These are phyloP conservation scores for Alternaria atra DNA, from an alignment of 2,329 filamentous ascomycete genomes.

Conservation along the genomic window DNA sequence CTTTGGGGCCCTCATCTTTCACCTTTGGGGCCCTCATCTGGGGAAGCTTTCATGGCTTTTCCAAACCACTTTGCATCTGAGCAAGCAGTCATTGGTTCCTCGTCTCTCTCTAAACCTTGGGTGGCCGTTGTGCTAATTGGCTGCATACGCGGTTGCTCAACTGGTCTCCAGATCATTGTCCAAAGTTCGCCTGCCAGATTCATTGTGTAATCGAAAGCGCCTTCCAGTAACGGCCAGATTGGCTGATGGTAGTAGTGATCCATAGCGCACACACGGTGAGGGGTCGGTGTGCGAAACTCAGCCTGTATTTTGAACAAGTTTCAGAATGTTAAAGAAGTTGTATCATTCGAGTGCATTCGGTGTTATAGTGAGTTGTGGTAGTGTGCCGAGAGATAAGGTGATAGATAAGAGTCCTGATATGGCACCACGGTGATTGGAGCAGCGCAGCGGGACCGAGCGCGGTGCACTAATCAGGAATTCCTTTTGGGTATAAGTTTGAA, in stretches of 20 bases:
- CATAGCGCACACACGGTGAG: slow-evolving; percentile 8
- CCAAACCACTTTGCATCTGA: neutral
- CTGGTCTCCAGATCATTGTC: slow-evolving; percentile 23
- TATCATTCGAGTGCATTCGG: neutral
- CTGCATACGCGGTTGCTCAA: neutral
- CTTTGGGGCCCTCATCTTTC: neutral
- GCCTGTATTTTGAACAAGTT: neutral
- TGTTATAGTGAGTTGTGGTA: neutral
- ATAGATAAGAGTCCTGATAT: slow-evolving; percentile 14
- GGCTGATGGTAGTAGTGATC: slow-evolving; percentile 30
- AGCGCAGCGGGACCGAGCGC: neutral
- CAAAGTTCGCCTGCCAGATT: slow-evolving; percentile 25
- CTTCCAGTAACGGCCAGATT: slow-evolving; percentile 28
- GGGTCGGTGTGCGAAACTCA: neutral
- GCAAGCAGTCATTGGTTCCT: neutral
- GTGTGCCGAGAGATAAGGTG: slow-evolving; percentile 20
- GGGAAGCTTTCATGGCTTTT: neutral
- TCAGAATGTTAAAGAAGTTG: neutral
- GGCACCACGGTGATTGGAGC: slow-evolving; percentile 5
- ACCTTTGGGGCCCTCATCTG: neutral
- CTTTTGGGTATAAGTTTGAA: neutral
- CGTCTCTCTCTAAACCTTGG: neutral
- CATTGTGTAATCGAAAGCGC: slow-evolving; percentile 24
- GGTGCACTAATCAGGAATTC: neutral
- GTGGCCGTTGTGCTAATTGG: neutral